These are phyloP conservation scores for Obba rivulosa DNA, from an alignment of 768 basidiomycete species.

Conservation along the genomic window DNA sequence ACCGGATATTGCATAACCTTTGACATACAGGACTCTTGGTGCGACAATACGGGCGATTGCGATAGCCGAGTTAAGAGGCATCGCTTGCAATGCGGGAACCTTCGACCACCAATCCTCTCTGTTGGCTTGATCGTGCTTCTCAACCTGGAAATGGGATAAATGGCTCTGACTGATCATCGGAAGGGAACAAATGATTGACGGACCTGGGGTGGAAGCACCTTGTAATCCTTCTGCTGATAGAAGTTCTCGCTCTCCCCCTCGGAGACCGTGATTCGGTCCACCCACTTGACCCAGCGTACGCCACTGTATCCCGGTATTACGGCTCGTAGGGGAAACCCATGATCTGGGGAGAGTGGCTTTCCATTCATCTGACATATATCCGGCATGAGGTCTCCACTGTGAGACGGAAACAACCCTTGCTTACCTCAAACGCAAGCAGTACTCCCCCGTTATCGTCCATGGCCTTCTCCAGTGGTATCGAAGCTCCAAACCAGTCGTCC, in stretches of 20 bases:
- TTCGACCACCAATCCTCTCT: conserved; percentile 40
- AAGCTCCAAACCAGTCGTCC: conserved; percentile 15
- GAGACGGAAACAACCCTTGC: neutral
- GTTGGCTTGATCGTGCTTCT: conserved; percentile 19
- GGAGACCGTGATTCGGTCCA: conserved; percentile 54
- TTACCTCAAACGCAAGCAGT: conserved; percentile 23
- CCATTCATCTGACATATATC: conserved; percentile 52
- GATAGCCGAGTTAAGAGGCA: conserved; percentile 61
- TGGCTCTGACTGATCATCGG: neutral
- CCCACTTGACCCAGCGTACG: conserved; percentile 76
- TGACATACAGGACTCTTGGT: conserved; percentile 4
- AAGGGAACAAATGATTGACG: neutral
- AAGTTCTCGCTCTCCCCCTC: conserved; percentile 49
- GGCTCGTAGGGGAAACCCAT: conserved; percentile 62
- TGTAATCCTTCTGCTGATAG: conserved; percentile 72
- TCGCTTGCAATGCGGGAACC: conserved; percentile 51
- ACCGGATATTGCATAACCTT: conserved; percentile 13
- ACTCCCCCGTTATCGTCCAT: conserved; percentile 10
- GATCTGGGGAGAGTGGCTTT: conserved; percentile 49
- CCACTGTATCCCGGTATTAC: conserved; percentile 65
- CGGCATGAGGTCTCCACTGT: neutral
- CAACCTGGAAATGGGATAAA: conserved; percentile 1
- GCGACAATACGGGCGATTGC: conserved; percentile 18
- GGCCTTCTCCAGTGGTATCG: conserved; percentile 11
- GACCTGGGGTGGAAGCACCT: conserved; percentile 28